phyloP scores from a whole-genome alignment of 2,329 filamentous ascomycete species.

The Aspergillus spinulosporus region DNA sequence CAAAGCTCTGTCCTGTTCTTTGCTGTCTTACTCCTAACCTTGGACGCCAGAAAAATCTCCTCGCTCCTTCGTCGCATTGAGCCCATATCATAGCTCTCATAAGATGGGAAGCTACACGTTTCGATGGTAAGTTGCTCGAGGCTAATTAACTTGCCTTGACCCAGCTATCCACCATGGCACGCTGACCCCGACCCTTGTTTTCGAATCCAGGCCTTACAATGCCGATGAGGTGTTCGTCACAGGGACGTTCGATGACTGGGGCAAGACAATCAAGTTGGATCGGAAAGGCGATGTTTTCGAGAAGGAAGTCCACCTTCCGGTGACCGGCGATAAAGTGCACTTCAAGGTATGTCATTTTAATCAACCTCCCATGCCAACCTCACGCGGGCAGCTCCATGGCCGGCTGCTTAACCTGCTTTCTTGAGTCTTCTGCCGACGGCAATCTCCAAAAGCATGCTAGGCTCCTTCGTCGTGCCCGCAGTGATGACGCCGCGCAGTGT shows the following conservation, averaged over 20 bases:
- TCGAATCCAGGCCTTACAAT: constrained; percentile 68
- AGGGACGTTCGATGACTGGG: constrained; percentile 93
- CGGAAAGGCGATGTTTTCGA: constrained; percentile 71
- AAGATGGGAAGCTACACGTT: constrained; percentile 41
- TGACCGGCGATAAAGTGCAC: constrained; percentile 69
- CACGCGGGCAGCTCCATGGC: constrained; percentile 8
- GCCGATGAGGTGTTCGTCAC: constrained; percentile 91
- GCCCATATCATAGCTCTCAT: background rate
- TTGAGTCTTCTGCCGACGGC: background rate
- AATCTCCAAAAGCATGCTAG: constrained; percentile 3
- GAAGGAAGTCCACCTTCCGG: constrained; percentile 75
- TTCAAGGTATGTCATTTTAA: constrained; percentile 74
- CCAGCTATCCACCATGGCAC: constrained; percentile 6
- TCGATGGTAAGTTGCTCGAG: constrained; percentile 35
- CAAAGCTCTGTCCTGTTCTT: background rate
- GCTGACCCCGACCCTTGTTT: constrained; percentile 33
- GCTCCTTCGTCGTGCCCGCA: constrained; percentile 17
- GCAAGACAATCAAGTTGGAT: constrained; percentile 78
- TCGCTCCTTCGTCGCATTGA: background rate
- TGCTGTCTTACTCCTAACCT: background rate
- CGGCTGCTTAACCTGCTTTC: constrained; percentile 5
- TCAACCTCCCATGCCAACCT: constrained; percentile 3
- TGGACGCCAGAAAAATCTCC: background rate
- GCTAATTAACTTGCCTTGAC: constrained; percentile 4
- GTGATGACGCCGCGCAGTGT: constrained; percentile 27